Percentiles rank a stretch among this genome's conserved stretches.
Conservation (phyloP, 192 early-diverging fungal species). For the Phycomyces nitens region DNA sequence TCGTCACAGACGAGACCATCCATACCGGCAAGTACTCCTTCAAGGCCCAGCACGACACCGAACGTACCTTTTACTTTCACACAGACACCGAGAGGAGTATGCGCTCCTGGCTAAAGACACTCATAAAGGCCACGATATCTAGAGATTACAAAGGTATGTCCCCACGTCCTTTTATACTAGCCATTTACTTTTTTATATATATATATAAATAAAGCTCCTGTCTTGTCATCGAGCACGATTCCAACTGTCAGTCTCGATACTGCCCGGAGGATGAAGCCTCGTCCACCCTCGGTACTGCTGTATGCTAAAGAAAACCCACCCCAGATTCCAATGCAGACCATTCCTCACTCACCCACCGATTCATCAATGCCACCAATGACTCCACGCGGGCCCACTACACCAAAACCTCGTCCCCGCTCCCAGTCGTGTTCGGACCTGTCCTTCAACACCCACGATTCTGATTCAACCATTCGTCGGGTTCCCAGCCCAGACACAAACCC, state of each 20-base stretch:
- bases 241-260: constrained; percentile 48
- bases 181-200: background rate
- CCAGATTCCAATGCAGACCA: constrained; percentile 1
- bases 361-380: background rate
- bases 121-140: constrained; percentile 62
- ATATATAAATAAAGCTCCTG: constrained; percentile 35
- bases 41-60: constrained; percentile 52
- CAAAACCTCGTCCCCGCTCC: constrained; percentile 6
- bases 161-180: background rate
- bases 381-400: no score
- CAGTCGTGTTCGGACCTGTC: background rate
- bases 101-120: constrained; percentile 53
- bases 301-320: constrained; percentile 22
- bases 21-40: constrained; percentile 60
- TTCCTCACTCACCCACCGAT: background rate
- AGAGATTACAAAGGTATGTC: constrained; percentile 42
- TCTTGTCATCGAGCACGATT: constrained; percentile 54
- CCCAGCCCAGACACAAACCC: no score
- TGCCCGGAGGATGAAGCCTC: constrained; percentile 47
- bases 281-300: constrained; percentile 40
- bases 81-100: constrained; percentile 46
- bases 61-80: constrained; percentile 57
- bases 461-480: background rate
- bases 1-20: constrained; percentile 54
- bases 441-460: constrained; percentile 8